Conservation (phyloP, 75 land plant genomes). For the Adiantum capillusveneris region DNA sequence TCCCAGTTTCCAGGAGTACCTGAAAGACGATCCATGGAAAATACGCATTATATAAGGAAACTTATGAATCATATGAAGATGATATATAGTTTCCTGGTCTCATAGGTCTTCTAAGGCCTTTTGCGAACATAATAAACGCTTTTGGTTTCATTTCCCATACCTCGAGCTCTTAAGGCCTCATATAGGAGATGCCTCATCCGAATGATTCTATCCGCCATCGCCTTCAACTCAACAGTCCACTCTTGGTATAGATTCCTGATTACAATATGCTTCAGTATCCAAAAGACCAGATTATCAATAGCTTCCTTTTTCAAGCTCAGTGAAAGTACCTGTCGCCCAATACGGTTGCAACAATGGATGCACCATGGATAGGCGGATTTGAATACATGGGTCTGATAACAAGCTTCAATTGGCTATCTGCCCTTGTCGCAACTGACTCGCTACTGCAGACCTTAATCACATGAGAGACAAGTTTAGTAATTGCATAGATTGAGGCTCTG, state of each 20-base stretch:
- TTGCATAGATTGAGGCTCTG: no score
- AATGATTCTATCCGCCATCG: constrained; percentile 93
- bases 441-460: constrained; percentile 52
- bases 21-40: constrained; percentile 9
- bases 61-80: no score
- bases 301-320: no score
- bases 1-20: constrained; percentile 98
- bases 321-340: constrained; percentile 59
- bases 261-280: no score
- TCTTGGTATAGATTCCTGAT: constrained; percentile 57
- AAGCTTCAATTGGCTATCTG: constrained; percentile 94
- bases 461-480: no score
- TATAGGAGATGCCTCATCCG: constrained; percentile 85
- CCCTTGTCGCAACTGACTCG: constrained; percentile 69
- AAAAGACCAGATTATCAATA: no score
- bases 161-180: constrained; percentile 71
- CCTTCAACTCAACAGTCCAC: constrained; percentile 93
- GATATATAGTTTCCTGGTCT: no score
- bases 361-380: constrained; percentile 94
- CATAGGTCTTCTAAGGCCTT: not conserved
- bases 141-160: constrained; percentile 18
- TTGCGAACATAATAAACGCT: not conserved
- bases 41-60: not conserved
- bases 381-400: constrained; percentile 98
- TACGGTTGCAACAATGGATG: constrained; percentile 83